These are phyloP conservation scores for Syncephalastrum contaminatum DNA, from an alignment of 371 early-diverging fungal species.

Conservation along the genomic window DNA sequence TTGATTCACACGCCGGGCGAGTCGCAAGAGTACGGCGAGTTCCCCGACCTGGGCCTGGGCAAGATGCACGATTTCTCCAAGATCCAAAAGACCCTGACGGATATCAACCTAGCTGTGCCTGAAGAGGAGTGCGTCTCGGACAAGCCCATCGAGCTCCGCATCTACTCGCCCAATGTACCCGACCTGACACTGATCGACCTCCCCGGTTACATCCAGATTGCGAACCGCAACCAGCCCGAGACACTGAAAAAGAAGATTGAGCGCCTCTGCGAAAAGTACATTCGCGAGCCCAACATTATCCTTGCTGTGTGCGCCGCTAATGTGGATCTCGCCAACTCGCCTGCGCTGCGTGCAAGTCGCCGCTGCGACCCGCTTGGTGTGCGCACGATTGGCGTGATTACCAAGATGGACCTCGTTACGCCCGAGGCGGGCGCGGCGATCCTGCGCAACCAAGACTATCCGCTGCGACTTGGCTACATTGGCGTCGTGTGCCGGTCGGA, in stretches of 20 bases:
- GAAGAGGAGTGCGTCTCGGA: constrained; percentile 91
- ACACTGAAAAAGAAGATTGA: constrained; percentile 92
- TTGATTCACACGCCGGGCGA: constrained; percentile 89
- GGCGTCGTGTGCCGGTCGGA: constrained; percentile 92
- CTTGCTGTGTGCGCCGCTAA: constrained; percentile 98
- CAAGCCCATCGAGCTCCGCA: constrained; percentile 91
- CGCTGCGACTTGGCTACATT: constrained; percentile 94
- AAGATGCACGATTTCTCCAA: constrained; percentile 85
- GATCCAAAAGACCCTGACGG: constrained; percentile 88
- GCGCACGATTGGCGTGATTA: constrained; percentile 98
- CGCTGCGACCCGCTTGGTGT: constrained; percentile 92
- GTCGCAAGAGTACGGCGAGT: constrained; percentile 91
- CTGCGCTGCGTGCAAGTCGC: constrained; percentile 91
- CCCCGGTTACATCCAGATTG: constrained; percentile 99
- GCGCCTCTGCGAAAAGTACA: constrained; percentile 92
- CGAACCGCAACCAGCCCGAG: constrained; percentile 91
- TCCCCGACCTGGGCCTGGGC: constrained; percentile 88
- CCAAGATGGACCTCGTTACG: constrained; percentile 98
- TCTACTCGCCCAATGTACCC: constrained; percentile 94
- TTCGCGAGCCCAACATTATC: constrained; percentile 92
- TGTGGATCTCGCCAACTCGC: constrained; percentile 98
- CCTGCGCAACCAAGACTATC: constrained; percentile 89
- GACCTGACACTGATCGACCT: constrained; percentile 97
- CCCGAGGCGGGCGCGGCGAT: constrained; percentile 81
- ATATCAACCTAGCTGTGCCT: constrained; percentile 91